These are phyloP conservation scores for Trichoderma sp. DNA, from an alignment of 2,329 filamentous ascomycete species.

Conservation along the genomic window DNA sequence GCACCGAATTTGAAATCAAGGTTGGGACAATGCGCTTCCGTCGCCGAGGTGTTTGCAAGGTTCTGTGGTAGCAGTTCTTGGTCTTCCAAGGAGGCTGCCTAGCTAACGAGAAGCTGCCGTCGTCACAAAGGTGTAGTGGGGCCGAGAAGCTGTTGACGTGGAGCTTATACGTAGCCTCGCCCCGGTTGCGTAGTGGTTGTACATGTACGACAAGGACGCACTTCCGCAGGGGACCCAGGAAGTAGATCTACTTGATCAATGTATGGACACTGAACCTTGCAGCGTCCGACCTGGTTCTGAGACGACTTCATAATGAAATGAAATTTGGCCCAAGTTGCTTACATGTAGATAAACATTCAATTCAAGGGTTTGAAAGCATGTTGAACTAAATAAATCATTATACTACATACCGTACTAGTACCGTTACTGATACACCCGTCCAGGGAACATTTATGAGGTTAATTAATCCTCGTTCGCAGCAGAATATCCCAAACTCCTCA, in stretches of 20 bases:
- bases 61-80: neutral
- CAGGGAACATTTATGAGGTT: neutral
- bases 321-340: neutral
- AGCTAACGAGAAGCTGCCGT: neutral
- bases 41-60: neutral
- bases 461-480: constrained; percentile 11
- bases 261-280: neutral
- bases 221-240: neutral
- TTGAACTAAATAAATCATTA: constrained; percentile 6
- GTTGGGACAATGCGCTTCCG: neutral
- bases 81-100: neutral
- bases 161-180: neutral
- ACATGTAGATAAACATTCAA: neutral
- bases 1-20: neutral
- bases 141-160: constrained; percentile 16
- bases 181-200: neutral
- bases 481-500: constrained; percentile 18
- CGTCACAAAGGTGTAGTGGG: constrained; percentile 1
- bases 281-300: neutral
- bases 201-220: neutral
- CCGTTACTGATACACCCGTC: constrained; percentile 1
- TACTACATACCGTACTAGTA: constrained; percentile 4
- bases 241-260: neutral
- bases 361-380: neutral
- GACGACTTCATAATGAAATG: neutral